Base-by-base conservation (phyloP, 208 protist species). In the Angomonas deanei region DNA sequence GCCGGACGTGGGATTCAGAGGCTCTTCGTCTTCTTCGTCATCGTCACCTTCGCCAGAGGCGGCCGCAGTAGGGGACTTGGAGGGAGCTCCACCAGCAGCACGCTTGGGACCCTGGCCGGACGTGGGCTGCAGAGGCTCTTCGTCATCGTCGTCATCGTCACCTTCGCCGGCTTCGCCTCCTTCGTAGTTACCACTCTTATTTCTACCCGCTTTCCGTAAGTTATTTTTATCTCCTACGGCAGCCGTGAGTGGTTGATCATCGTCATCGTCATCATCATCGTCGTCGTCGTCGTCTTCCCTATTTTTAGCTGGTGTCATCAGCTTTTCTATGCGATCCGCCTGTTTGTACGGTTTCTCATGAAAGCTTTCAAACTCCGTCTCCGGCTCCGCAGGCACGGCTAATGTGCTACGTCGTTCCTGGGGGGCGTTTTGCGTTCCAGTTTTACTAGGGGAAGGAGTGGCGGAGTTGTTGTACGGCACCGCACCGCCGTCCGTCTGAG, bases 341-440 rank as follows among this genome's bases (percentile, higher is more conserved):
- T 48, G 56, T 5, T 61, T 50, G 42, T 32, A 59, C 1, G 54
- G 31, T 13, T 10, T 60, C 17, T 72, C 74, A 19, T 39, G 65
- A 42, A 80, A 80, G 50, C 74, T 80, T 15, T 80, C 74, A 8
- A 80, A 80, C 33, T 80, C 64, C 21, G 57, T 55, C 0, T 53
- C 59, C 0, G 64, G 64, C 36, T 68, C 68, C 0, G 69, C 74
- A 4, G 60, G 53, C 3, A 73, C 61, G 23, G 74, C 69, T 30
- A 76, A 0, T 27, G 39, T 64, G 46, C 58, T 50, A 23, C 61
- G 36, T 19, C 1, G 55, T 31, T 65, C 24, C 26, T 53, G 42
- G 6, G n/a, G 57, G 49, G 46, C 24, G 21, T 36, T 30, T 3
- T 53, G 67, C n/a, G n/a, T n/a, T n/a, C n/a, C n/a, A n/a, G n/a